Evolutionary conservation across 148 eudicot species (phyloP).

Genomic region (Hydrangea macrophylla): DNA sequence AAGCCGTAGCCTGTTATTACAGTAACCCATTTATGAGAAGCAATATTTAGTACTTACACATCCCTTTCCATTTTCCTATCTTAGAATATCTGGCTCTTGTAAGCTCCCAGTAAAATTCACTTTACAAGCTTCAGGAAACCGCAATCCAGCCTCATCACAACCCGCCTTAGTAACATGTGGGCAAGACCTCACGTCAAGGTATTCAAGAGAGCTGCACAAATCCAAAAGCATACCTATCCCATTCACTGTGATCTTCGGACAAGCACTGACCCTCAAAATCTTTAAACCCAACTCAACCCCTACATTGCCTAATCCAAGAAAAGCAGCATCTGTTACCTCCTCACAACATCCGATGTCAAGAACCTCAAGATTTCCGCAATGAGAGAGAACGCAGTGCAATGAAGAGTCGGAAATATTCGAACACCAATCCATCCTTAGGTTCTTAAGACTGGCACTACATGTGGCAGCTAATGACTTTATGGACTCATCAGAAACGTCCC

Average conservation of each 20-base stretch:
- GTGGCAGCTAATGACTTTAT: slow-evolving; percentile 50
- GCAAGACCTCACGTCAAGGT: slow-evolving; percentile 90
- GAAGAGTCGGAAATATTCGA: slow-evolving; percentile 69
- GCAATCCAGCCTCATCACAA: slow-evolving; percentile 70
- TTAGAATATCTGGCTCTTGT: slow-evolving; percentile 52
- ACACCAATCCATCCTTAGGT: slow-evolving; percentile 94
- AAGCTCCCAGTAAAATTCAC: slow-evolving; percentile 73
- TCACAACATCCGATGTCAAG: slow-evolving; percentile 92
- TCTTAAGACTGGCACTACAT: slow-evolving; percentile 51
- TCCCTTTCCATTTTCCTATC: slow-evolving; percentile 21
- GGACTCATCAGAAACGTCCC: slow-evolving; percentile 59
- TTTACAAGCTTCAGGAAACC: slow-evolving; percentile 62
- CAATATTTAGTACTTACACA: background rate
- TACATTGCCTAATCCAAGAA: slow-evolving; percentile 40
- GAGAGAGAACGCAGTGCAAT: slow-evolving; percentile 44
- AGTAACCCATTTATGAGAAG: slow-evolving; percentile 1
- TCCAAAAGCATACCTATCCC: slow-evolving; percentile 55
- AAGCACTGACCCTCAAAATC: slow-evolving; percentile 65
- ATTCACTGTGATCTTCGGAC: slow-evolving; percentile 72
- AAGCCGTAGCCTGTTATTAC: background rate
- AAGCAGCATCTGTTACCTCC: slow-evolving; percentile 83
- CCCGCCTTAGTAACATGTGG: slow-evolving; percentile 64
- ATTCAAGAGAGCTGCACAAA: slow-evolving; percentile 62
- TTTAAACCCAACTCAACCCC: slow-evolving; percentile 46
- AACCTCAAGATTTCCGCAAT: slow-evolving; percentile 66